Percentiles rank a stretch among this genome's conserved stretches.
Evolutionary conservation across 176 grass and related monocot genomes (phyloP).

Genomic region (Oryza meridionalis): DNA sequence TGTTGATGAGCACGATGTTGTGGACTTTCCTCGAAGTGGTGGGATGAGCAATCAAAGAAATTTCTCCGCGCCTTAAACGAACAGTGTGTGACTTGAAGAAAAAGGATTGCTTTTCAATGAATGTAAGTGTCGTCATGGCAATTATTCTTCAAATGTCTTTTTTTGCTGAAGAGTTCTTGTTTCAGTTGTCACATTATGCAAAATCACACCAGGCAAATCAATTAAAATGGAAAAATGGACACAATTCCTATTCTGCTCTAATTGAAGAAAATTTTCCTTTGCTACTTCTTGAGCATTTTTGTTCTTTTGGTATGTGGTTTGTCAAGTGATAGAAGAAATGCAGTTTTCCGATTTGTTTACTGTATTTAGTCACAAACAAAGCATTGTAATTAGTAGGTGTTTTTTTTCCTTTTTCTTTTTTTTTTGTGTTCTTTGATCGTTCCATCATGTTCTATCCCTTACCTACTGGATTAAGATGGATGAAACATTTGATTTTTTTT

Average conservation of each 20-base stretch:
- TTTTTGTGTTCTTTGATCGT: neutral
- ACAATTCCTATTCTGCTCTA: neutral
- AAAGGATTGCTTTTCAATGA: slow-evolving; percentile 72
- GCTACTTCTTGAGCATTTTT: slow-evolving; percentile 10
- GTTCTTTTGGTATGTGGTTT: neutral
- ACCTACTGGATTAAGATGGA: neutral
- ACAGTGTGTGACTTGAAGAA: slow-evolving; percentile 69
- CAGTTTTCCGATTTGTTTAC: neutral
- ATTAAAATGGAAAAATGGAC: neutral
- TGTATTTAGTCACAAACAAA: neutral
- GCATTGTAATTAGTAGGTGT: neutral
- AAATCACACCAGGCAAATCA: neutral
- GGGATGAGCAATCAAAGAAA: slow-evolving; percentile 76
- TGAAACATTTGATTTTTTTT: too few species aligned
- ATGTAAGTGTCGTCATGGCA: slow-evolving; percentile 50
- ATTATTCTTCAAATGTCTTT: neutral
- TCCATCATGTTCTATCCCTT: slow-evolving; percentile 24
- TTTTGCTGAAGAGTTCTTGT: neutral
- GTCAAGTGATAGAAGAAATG: neutral
- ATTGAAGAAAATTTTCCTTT: neutral
- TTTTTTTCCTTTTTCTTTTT: too few species aligned
- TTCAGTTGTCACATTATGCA: neutral
- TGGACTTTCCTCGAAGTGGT: slow-evolving; percentile 75
- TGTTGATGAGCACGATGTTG: slow-evolving; percentile 71
- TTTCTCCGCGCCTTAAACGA: slow-evolving; percentile 66